phyloP scores from a whole-genome alignment of 78 protist genomes.

The Chrysochromulina tobinii region DNA sequence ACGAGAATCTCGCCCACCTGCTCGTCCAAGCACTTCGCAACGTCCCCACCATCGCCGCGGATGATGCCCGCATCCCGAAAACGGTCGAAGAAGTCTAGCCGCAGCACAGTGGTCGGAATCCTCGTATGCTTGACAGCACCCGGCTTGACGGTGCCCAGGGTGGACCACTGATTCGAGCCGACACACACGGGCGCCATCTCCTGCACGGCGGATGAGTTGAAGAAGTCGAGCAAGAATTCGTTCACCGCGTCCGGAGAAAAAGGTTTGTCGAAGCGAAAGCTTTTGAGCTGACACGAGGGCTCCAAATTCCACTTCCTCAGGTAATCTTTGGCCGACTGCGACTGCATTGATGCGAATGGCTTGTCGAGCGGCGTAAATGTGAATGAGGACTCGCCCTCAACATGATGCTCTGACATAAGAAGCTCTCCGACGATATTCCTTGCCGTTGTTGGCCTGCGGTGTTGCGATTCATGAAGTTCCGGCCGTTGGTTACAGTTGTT shows the following conservation, averaged over 20 bases:
- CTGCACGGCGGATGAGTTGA: background rate
- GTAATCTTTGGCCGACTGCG: too few relatives aligned
- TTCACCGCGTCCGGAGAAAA: background rate
- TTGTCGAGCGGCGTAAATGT: too few relatives aligned
- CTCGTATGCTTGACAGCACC: background rate
- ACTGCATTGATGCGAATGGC: too few relatives aligned
- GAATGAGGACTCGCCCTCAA: too few relatives aligned
- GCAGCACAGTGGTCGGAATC: background rate
- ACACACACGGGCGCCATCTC: background rate
- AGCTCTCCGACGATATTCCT: too few relatives aligned
- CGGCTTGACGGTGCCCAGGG: background rate
- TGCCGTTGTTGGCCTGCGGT: too few relatives aligned
- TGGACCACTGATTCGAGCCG: background rate
- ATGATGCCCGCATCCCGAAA: background rate
- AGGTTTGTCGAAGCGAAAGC: background rate
- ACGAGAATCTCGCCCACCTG: background rate
- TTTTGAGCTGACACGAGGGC: too few relatives aligned
- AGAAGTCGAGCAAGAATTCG: background rate
- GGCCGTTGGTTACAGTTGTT: too few relatives aligned
- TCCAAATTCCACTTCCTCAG: too few relatives aligned
- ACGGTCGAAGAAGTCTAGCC: background rate
- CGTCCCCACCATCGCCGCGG: background rate
- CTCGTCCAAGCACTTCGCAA: background rate
- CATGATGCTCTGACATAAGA: too few relatives aligned
- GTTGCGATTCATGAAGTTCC: too few relatives aligned